Evolutionary conservation across 2,329 filamentous ascomycete species (phyloP).

Genomic region (Ophiostoma perfectum): DNA sequence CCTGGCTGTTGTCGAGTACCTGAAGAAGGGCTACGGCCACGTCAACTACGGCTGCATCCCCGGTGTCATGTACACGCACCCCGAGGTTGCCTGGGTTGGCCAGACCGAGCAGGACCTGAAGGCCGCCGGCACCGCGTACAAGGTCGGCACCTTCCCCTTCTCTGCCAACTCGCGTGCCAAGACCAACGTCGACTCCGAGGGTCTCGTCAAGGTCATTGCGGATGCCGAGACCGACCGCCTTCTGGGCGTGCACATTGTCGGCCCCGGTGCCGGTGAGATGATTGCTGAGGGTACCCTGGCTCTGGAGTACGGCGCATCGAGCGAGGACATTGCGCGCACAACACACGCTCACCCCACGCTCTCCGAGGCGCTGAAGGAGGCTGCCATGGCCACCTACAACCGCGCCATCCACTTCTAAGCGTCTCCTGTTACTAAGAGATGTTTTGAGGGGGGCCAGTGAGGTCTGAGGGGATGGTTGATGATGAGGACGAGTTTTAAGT

Average conservation of each 20-base stretch:
- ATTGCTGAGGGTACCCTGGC: slow-evolving; percentile 95
- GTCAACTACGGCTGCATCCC: slow-evolving; percentile 99
- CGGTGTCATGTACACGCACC: slow-evolving; percentile 99
- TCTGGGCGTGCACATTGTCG: slow-evolving; percentile 93
- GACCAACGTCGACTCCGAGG: slow-evolving; percentile 95
- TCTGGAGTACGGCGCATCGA: slow-evolving; percentile 91
- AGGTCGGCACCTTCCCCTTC: slow-evolving; percentile 92
- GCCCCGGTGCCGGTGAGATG: slow-evolving; percentile 96
- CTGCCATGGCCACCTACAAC: slow-evolving; percentile 92
- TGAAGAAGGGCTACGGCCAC: slow-evolving; percentile 95
- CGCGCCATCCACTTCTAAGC: slow-evolving; percentile 91
- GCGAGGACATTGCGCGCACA: slow-evolving; percentile 89
- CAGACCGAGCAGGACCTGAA: slow-evolving; percentile 97
- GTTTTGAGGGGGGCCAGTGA: background rate
- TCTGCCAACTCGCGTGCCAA: slow-evolving; percentile 97
- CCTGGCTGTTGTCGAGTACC: slow-evolving; percentile 91
- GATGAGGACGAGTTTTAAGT: slow-evolving; percentile 6
- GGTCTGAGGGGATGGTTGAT: background rate
- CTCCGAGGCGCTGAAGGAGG: slow-evolving; percentile 98
- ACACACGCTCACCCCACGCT: slow-evolving; percentile 96
- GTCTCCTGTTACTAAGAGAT: background rate
- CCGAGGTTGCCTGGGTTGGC: slow-evolving; percentile 97
- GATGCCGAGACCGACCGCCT: slow-evolving; percentile 96
- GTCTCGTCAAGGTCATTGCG: slow-evolving; percentile 93
- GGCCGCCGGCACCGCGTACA: slow-evolving; percentile 83